phyloP scores from a whole-genome alignment of 345 rosid species.

The Durio zibethinus region DNA sequence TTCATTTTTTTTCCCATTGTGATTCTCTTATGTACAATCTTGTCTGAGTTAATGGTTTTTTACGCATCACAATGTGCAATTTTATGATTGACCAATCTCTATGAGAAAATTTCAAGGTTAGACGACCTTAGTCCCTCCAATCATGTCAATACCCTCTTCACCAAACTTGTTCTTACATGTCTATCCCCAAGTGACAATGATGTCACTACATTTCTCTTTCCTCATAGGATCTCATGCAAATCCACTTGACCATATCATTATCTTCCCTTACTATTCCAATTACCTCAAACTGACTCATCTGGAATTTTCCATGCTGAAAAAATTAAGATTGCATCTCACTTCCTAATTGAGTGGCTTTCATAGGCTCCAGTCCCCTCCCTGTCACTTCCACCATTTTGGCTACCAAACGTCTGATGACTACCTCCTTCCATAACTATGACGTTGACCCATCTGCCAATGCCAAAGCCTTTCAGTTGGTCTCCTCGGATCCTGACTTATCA shows the following conservation, averaged over 20 bases:
- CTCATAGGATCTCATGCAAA: conserved; percentile 51
- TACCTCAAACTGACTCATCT: conserved; percentile 72
- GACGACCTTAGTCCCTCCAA: conserved; percentile 64
- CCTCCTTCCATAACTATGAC: conserved; percentile 75
- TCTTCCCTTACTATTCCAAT: conserved; percentile 77
- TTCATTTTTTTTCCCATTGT: no score
- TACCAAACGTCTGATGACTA: conserved; percentile 46
- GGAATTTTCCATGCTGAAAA: conserved; percentile 52
- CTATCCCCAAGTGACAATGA: conserved; percentile 72
- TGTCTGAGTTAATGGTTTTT: no score
- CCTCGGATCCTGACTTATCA: conserved; percentile 54
- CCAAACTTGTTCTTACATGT: conserved; percentile 68
- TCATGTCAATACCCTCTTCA: conserved; percentile 73
- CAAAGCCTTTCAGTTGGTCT: conserved; percentile 42
- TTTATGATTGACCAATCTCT: no score
- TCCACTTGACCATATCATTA: conserved; percentile 57
- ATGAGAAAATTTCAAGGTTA: conserved; percentile 63
- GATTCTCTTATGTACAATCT: no score
- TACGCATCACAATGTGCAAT: no score
- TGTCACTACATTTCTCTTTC: conserved; percentile 58
- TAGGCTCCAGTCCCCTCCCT: conserved; percentile 97
- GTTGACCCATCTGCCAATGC: conserved; percentile 63
- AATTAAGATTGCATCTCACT: conserved; percentile 28
- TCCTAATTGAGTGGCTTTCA: conserved; percentile 56
- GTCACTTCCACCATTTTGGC: conserved; percentile 73